Conservation (phyloP, 192 early-diverging fungal genomes). For the Backusella luteola region DNA sequence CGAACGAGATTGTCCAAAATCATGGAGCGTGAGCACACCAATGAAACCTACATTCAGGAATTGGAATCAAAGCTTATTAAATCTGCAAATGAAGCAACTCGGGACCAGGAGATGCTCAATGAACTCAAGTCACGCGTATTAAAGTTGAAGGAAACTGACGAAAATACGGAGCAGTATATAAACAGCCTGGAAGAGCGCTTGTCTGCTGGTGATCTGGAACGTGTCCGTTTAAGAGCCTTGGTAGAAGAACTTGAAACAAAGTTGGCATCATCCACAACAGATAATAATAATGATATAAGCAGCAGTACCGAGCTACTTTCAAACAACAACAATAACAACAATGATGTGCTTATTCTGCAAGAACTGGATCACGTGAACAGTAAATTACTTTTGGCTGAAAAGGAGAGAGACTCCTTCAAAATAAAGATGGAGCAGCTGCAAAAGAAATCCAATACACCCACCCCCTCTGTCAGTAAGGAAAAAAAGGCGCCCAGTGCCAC, state of each 20-base stretch:
- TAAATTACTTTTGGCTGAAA: constrained; percentile 13
- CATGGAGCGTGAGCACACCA: constrained; percentile 44
- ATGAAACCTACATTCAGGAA: constrained; percentile 49
- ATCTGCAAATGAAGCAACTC: constrained; percentile 31
- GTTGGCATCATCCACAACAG: not conserved
- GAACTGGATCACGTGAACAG: constrained; percentile 15
- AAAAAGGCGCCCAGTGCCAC: not conserved
- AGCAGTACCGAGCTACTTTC: not conserved
- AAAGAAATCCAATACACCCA: not conserved
- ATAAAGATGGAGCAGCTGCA: constrained; percentile 6
- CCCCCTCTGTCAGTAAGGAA: not conserved
- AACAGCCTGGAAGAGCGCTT: constrained; percentile 36
- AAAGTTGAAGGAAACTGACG: constrained; percentile 52
- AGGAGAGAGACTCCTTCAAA: constrained; percentile 9
- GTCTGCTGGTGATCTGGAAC: constrained; percentile 18
- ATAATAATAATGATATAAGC: not conserved
- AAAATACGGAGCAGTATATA: constrained; percentile 42
- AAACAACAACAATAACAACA: not conserved
- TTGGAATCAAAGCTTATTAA: constrained; percentile 32
- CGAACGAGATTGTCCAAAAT: constrained; percentile 42
- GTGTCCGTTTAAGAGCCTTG: not conserved
- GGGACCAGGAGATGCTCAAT: constrained; percentile 34
- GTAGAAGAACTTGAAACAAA: constrained; percentile 23
- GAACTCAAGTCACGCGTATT: constrained; percentile 37
- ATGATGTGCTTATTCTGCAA: constrained; percentile 14